Conservation (phyloP, 306 rosid genomes). For the Fagus crenata region DNA sequence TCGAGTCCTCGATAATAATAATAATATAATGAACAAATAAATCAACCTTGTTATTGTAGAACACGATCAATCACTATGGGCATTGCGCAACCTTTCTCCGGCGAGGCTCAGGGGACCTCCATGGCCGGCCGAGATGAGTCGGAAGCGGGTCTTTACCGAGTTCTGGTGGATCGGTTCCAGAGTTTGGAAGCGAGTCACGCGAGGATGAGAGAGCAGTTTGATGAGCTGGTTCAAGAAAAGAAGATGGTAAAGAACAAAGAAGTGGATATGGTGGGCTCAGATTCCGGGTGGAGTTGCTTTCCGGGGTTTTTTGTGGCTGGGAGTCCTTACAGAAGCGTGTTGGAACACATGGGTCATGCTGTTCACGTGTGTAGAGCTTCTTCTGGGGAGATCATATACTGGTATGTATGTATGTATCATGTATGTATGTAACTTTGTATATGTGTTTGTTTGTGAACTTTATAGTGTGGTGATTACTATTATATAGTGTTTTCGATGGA, state of each 20-base stretch:
- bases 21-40: background rate
- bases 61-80: slow-evolving; percentile 25
- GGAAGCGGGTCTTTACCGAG: slow-evolving; percentile 10
- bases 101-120: slow-evolving; percentile 37
- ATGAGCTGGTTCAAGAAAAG: slow-evolving; percentile 35
- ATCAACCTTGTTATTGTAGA: background rate
- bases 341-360: slow-evolving; percentile 65
- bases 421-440: background rate
- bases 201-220: slow-evolving; percentile 45
- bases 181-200: slow-evolving; percentile 53
- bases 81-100: slow-evolving; percentile 29
- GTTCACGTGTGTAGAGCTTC: slow-evolving; percentile 51
- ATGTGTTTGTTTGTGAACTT: background rate
- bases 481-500: background rate
- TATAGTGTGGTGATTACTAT: background rate
- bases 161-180: slow-evolving; percentile 48
- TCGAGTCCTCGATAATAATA: background rate
- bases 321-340: slow-evolving; percentile 44
- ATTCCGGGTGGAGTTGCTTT: slow-evolving; percentile 23
- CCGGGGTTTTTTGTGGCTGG: slow-evolving; percentile 41
- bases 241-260: background rate
- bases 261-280: background rate
- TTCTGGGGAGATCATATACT: slow-evolving; percentile 60
- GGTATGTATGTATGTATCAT: slow-evolving; percentile 34
- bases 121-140: slow-evolving; percentile 31